phyloP scores from a whole-genome alignment of 129 eudicot species.

The Artemisia annua region DNA sequence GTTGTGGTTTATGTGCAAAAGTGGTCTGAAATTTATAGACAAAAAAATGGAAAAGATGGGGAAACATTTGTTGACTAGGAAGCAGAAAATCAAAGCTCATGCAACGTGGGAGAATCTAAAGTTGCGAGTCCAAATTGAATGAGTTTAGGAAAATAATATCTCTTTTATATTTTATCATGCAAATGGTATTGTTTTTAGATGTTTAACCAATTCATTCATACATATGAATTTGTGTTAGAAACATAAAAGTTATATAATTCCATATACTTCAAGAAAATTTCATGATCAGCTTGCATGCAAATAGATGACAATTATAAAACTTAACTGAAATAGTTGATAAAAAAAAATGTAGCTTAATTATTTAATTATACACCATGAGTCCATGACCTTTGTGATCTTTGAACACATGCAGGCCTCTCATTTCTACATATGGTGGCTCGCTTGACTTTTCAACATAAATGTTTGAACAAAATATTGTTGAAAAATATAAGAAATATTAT shows the following conservation, averaged over 20 bases:
- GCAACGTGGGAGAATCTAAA: slow-evolving; percentile 23
- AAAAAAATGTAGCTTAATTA: neutral
- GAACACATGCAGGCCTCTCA: slow-evolving; percentile 17
- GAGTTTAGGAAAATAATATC: neutral
- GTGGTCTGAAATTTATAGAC: slow-evolving; percentile 30
- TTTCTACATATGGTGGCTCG: slow-evolving; percentile 31
- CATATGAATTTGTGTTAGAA: neutral
- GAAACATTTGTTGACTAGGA: slow-evolving; percentile 30
- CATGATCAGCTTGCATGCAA: neutral
- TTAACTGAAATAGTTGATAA: neutral
- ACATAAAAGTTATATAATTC: neutral
- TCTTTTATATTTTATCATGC: neutral
- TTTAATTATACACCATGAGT: slow-evolving; percentile 9
- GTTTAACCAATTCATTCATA: neutral
- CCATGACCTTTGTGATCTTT: slow-evolving; percentile 30
- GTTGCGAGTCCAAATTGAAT: slow-evolving; percentile 35
- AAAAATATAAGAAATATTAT: neutral
- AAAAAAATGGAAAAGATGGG: neutral
- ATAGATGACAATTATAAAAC: neutral
- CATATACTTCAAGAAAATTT: neutral
- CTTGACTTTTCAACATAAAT: slow-evolving; percentile 31
- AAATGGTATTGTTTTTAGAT: neutral
- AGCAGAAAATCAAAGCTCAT: slow-evolving; percentile 16
- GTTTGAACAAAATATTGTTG: neutral
- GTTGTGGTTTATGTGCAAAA: slow-evolving; percentile 18